Percentiles rank a stretch among this genome's conserved stretches.
Evolutionary conservation across 2,329 filamentous ascomycete genomes (phyloP).

Genomic region (Raffaelea albimanens): DNA sequence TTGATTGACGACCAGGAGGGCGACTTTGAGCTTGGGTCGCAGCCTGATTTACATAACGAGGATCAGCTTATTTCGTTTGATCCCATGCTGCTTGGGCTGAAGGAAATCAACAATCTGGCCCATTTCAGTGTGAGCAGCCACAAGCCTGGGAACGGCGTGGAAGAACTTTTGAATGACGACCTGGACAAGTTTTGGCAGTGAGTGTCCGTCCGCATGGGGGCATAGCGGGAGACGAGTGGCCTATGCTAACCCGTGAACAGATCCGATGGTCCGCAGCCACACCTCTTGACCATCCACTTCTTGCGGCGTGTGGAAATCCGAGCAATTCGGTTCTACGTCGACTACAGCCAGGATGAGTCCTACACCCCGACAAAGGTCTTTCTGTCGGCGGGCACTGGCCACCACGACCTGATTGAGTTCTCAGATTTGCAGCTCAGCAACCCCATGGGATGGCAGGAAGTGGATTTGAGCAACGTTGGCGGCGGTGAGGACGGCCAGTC

Average conservation of each 20-base stretch:
- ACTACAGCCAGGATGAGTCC: constrained; percentile 87
- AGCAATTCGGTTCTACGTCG: constrained; percentile 73
- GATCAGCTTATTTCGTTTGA: constrained; percentile 30
- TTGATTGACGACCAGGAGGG: constrained; percentile 3
- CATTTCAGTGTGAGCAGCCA: constrained; percentile 75
- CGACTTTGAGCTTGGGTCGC: constrained; percentile 8
- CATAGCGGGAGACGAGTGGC: too few species aligned
- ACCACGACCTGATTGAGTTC: constrained; percentile 87
- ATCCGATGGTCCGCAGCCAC: constrained; percentile 77
- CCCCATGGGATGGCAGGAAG: constrained; percentile 84
- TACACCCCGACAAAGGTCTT: constrained; percentile 93
- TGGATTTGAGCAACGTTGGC: constrained; percentile 50
- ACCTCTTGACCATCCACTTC: constrained; percentile 72
- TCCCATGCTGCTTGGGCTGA: constrained; percentile 49
- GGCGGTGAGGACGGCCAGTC: constrained; percentile 59
- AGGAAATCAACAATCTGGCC: constrained; percentile 77
- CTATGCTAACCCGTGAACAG: constrained; percentile 23
- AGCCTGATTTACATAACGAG: constrained; percentile 5
- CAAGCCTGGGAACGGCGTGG: constrained; percentile 72
- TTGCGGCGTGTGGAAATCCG: constrained; percentile 73
- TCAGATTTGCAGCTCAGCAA: constrained; percentile 67
- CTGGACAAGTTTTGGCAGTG: constrained; percentile 72
- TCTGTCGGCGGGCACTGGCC: constrained; percentile 80
- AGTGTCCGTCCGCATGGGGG: constrained; percentile 19
- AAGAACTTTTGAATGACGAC: constrained; percentile 65